Conservation (phyloP, 495 filamentous ascomycete genomes). For the Aspergillus asperescens region DNA sequence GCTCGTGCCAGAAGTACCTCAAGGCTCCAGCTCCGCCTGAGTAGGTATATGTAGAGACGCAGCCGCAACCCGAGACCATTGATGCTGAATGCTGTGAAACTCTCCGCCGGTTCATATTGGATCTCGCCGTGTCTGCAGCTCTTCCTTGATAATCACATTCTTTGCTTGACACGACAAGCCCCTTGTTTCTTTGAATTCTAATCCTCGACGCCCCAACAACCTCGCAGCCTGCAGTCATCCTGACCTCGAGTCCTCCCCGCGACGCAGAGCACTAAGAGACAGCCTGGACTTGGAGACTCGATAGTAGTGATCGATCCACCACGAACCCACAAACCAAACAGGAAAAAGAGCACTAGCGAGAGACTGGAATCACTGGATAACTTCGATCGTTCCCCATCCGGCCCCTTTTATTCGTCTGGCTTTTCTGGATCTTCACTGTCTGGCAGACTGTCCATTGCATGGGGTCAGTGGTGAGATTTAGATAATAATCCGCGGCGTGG, state of each 20-base stretch:
- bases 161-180: constrained; percentile 1
- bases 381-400: constrained; percentile 16
- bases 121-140: neutral
- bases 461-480: neutral
- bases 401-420: constrained; percentile 14
- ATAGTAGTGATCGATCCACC: constrained; percentile 4
- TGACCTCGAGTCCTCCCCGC: too few species aligned
- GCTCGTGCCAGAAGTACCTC: constrained; percentile 7
- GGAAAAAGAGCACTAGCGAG: constrained; percentile 13
- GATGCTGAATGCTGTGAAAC: constrained; percentile 2
- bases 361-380: constrained; percentile 11
- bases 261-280: neutral
- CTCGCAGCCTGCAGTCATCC: too few species aligned
- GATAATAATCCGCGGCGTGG: neutral
- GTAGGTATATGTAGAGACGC: constrained; percentile 1
- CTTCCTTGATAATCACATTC: constrained; percentile 4
- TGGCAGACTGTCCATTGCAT: constrained; percentile 5
- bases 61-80: neutral
- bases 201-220: too few species aligned
- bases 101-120: neutral
- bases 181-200: constrained; percentile 4
- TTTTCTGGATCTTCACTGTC: constrained; percentile 15
- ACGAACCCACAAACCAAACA: constrained; percentile 9
- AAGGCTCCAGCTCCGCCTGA: neutral
- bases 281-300: too few species aligned